A percentile compares a stretch with the other conserved stretches of the same genome.
Evolutionary conservation across 83 land plant species (phyloP).

Genomic region (Thuja plicata): DNA sequence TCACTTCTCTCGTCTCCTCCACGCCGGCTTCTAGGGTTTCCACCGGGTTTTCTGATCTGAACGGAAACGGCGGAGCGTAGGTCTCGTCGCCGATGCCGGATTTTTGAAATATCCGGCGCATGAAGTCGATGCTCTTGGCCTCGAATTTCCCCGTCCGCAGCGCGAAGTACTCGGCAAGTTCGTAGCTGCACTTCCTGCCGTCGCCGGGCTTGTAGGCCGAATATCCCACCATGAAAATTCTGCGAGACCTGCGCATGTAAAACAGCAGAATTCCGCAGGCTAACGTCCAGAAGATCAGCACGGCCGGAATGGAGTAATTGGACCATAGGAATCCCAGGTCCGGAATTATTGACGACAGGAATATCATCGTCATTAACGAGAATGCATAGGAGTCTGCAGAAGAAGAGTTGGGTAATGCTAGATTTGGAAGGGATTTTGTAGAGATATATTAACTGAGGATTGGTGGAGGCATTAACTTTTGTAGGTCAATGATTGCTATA

Average conservation of each 20-base stretch:
- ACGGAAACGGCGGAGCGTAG: conserved; percentile 41
- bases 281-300: background rate
- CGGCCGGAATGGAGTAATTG: background rate
- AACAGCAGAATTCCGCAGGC: background rate
- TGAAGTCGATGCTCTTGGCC: background rate
- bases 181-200: conserved; percentile 16
- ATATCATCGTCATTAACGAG: no score
- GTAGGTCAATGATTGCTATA: no score
- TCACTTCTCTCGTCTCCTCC: conserved; percentile 34
- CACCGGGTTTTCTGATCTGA: conserved; percentile 15
- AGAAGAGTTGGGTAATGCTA: no score
- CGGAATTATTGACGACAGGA: no score
- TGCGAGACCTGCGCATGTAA: conserved; percentile 4
- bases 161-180: background rate
- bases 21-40: conserved; percentile 21
- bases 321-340: background rate
- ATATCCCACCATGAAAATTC: conserved; percentile 28
- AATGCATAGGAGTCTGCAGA: no score
- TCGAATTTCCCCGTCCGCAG: background rate
- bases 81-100: conserved; percentile 62
- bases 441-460: no score
- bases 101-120: background rate
- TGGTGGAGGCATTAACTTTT: no score
- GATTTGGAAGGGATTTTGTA: no score
- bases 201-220: conserved; percentile 27